Conservation (phyloP, 768 basidiomycete species). For the Rhodotorula diobovata region DNA sequence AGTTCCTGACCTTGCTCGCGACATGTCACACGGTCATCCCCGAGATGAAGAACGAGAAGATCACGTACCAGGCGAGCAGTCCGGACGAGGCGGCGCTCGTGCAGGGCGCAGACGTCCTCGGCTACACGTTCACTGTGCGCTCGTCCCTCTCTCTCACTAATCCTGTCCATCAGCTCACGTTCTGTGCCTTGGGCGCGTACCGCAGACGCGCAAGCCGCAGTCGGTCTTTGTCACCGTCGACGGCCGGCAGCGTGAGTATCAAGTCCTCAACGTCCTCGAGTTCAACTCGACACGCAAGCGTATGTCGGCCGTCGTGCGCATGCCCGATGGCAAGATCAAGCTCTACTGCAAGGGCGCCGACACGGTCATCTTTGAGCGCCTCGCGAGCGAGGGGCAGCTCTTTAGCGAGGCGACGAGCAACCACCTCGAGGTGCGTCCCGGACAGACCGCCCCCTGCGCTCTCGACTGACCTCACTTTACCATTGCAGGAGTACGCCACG, state of each 20-base stretch:
- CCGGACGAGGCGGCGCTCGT: constrained; percentile 97
- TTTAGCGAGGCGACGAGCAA: constrained; percentile 78
- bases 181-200: not conserved
- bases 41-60: constrained; percentile 74
- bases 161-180: not conserved
- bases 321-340: constrained; percentile 85
- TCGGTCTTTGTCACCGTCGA: constrained; percentile 83
- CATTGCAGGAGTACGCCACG: constrained; percentile 76
- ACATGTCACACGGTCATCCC: constrained; percentile 99
- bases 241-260: constrained; percentile 70
- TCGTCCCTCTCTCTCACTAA: not conserved
- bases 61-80: constrained; percentile 89
- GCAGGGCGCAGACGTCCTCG: constrained; percentile 82
- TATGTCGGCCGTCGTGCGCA: constrained; percentile 90
- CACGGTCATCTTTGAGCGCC: constrained; percentile 88
- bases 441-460: not conserved
- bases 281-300: constrained; percentile 97
- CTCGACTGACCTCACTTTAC: not conserved
- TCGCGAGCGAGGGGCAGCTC: constrained; percentile 66
- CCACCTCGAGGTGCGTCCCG: constrained; percentile 71
- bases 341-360: constrained; percentile 96
- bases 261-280: constrained; percentile 94
- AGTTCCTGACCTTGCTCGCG: constrained; percentile 76
- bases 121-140: constrained; percentile 88
- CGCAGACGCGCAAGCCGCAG: constrained; percentile 86